Evolutionary conservation across 805 yeast species (phyloP).

Genomic region (Isabelozyma rhagii): DNA sequence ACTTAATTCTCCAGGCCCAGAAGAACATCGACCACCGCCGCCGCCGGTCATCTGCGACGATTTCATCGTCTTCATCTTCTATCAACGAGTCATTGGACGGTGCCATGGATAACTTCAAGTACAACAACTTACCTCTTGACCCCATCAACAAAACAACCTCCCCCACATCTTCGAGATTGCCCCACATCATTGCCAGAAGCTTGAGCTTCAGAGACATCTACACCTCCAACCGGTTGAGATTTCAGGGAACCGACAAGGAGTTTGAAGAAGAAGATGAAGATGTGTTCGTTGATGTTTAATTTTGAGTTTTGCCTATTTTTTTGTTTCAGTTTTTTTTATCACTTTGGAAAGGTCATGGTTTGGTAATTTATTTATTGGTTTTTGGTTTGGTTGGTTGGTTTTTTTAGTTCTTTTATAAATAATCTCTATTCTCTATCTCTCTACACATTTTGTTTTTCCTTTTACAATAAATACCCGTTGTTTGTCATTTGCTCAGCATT

Average conservation of each 20-base stretch:
- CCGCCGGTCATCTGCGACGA: constrained; percentile 7
- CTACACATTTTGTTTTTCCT: background rate
- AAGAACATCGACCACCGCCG: constrained; percentile 11
- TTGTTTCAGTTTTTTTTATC: background rate
- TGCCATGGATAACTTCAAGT: constrained; percentile 10
- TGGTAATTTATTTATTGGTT: background rate
- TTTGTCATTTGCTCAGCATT: background rate
- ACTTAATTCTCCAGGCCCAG: constrained; percentile 29
- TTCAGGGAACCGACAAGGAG: constrained; percentile 15
- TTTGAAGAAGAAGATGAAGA: constrained; percentile 18
- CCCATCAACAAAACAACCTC: background rate
- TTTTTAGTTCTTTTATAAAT: constrained; percentile 1
- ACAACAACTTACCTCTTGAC: constrained; percentile 4
- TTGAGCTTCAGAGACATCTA: constrained; percentile 7
- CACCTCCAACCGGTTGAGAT: constrained; percentile 12
- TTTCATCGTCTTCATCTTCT: constrained; percentile 3
- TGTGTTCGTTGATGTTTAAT: constrained; percentile 15
- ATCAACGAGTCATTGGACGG: background rate
- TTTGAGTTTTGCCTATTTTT: background rate
- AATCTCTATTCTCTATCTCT: background rate
- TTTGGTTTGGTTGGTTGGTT: constrained; percentile 1
- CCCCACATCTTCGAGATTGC: background rate
- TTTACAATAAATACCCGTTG: background rate
- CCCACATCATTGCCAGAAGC: background rate
- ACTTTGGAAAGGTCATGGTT: background rate